Percentiles rank a stretch among this genome's conserved stretches.
Evolutionary conservation across 2,329 filamentous ascomycete species (phyloP).

Genomic region (Aspergillus sergii): DNA sequence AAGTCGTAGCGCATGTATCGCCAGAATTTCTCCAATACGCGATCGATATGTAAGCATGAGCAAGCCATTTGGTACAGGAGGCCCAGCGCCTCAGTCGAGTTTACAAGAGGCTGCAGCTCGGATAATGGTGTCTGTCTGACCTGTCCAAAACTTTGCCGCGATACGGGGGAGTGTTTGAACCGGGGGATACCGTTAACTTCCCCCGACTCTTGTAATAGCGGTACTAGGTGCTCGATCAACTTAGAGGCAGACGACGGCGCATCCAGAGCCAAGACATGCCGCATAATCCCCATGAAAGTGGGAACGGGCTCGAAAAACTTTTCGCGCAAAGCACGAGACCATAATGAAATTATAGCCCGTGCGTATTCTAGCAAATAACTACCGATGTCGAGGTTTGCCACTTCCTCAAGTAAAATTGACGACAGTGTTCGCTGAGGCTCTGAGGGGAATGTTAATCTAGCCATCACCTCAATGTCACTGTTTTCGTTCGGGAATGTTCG

Average conservation of each 20-base stretch:
- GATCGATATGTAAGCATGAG: constrained; percentile 48
- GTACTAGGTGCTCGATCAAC: constrained; percentile 41
- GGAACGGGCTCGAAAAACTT: constrained; percentile 50
- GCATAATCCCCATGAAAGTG: constrained; percentile 45
- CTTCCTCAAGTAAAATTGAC: constrained; percentile 56
- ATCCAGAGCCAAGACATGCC: constrained; percentile 44
- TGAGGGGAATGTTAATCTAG: constrained; percentile 57
- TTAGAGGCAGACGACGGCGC: constrained; percentile 37
- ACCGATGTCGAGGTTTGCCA: constrained; percentile 46
- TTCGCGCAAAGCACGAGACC: constrained; percentile 59
- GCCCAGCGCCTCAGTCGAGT: constrained; percentile 57
- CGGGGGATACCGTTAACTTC: constrained; percentile 60
- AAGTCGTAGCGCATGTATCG: constrained; percentile 58
- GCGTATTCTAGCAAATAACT: constrained; percentile 54
- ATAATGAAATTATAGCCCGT: constrained; percentile 54
- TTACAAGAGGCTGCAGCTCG: constrained; percentile 51
- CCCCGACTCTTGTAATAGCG: constrained; percentile 47
- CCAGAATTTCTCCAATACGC: constrained; percentile 56
- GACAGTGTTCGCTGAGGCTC: constrained; percentile 52
- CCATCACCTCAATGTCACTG: constrained; percentile 58
- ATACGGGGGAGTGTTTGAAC: constrained; percentile 48
- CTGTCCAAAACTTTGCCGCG: constrained; percentile 41
- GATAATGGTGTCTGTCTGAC: constrained; percentile 44
- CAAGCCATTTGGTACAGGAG: constrained; percentile 57
- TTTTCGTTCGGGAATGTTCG: constrained; percentile 51